Conservation (phyloP, 768 basidiomycete species). For the Mrakia blollopis region DNA sequence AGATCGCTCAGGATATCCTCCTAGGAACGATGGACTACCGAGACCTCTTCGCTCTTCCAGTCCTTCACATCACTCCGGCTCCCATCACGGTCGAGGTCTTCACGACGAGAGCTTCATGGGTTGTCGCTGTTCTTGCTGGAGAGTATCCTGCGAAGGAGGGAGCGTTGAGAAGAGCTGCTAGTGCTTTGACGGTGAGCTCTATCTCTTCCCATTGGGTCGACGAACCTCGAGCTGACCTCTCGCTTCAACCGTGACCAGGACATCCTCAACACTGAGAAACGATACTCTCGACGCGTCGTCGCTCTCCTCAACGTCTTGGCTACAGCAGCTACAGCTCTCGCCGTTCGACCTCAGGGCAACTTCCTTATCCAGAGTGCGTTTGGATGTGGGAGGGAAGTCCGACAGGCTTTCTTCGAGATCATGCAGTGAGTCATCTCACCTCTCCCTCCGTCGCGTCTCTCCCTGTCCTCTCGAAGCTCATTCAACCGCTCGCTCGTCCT, state of each 20-base stretch:
- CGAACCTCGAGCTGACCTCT: not conserved
- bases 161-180: not conserved
- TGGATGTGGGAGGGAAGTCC: constrained; percentile 1
- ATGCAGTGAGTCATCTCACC: not conserved
- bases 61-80: not conserved
- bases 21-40: constrained; percentile 15
- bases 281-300: constrained; percentile 11
- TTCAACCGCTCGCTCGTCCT: not conserved
- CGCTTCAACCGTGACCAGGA: not conserved
- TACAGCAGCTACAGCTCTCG: not conserved
- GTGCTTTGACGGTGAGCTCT: constrained; percentile 2
- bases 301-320: constrained; percentile 8
- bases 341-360: constrained; percentile 14
- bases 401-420: constrained; percentile 13
- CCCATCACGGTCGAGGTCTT: not conserved
- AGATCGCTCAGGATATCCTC: constrained; percentile 13
- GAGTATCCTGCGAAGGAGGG: constrained; percentile 15
- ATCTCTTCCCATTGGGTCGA: not conserved
- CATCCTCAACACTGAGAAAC: constrained; percentile 14
- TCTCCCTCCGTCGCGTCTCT: too few relatives aligned
- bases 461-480: not conserved
- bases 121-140: constrained; percentile 13
- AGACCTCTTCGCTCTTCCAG: not conserved
- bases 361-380: constrained; percentile 14
- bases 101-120: not conserved